Evolutionary conservation across 768 basidiomycete species (phyloP), one percentile per base, ranked within the genome.

Genomic region (Podaxis sp.): DNA sequence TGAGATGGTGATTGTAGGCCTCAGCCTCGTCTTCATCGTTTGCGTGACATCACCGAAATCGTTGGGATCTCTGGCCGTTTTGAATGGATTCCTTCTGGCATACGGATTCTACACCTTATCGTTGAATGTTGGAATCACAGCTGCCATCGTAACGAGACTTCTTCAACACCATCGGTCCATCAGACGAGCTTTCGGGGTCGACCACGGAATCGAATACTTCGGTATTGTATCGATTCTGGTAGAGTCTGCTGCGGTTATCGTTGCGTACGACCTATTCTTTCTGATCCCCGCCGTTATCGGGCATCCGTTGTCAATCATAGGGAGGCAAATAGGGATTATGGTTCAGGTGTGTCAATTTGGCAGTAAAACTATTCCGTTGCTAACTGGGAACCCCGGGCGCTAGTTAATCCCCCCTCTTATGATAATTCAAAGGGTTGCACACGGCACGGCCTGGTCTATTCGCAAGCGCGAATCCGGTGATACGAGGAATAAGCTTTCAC

Each of bases 271-370:
- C n/a, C 9, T 58, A 46, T 24, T 49, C 26, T 49, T 48, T 8
- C 26, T 58, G 11, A 30, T 58, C 15, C 44, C 57, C 11, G 44
- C 57, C 2, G 44, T 30, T 11, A 11, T 58, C 26, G 17, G 44
- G 22, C 57, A 49, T 33, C 57, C 30, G 6, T 33, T 58, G 26
- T 46, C 46, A 8, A 11, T 33, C 4, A 28, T 58, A 28, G 57
- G 42, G 5, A 13, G 44, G 5, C 57, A 58, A 4, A 48, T 49
- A n/a, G 57, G 57, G 8, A 22, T 19, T 12, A 58, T 33, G 42
- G 57, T 58, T n/a, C 57, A 58, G 40, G 57, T 58, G 44, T n/a
- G 42, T 48, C 33, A 33, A 33, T 33, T 9, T 33, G 8, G 33
- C 33, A 2, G 8, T 33, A 33, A 33, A 33, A 33, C 8, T 9